These are phyloP conservation scores for Boletellus deceptivus DNA, from an alignment of 1,284 basidiomycete genomes.

Conservation along the genomic window DNA sequence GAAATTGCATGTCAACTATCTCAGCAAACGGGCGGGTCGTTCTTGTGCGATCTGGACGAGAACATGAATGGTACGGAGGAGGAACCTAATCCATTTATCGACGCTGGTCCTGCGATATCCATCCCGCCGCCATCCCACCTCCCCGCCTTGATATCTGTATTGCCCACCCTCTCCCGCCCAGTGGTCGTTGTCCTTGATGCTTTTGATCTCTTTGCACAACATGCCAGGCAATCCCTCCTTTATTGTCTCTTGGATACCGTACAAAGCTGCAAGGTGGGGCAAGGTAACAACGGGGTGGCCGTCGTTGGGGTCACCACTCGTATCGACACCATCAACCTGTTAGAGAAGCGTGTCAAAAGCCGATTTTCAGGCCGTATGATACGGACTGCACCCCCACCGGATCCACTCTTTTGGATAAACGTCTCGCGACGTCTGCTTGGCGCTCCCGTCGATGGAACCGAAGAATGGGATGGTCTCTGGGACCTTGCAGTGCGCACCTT, in stretches of 20 bases:
- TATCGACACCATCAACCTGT: slow-evolving; percentile 81
- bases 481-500: slow-evolving; percentile 54
- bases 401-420: slow-evolving; percentile 51
- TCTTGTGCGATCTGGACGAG: slow-evolving; percentile 45
- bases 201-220: slow-evolving; percentile 88
- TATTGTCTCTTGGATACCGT: slow-evolving; percentile 88
- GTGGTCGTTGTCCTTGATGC: slow-evolving; percentile 84
- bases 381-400: slow-evolving; percentile 62
- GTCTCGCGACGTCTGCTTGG: slow-evolving; percentile 46
- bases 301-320: slow-evolving; percentile 83
- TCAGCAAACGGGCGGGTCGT: slow-evolving; percentile 61
- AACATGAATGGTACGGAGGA: slow-evolving; percentile 26
- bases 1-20: slow-evolving; percentile 85
- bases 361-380: slow-evolving; percentile 90
- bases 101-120: slow-evolving; percentile 32
- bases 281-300: slow-evolving; percentile 65
- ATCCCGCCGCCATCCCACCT: slow-evolving; percentile 75
- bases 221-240: slow-evolving; percentile 83
- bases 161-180: slow-evolving; percentile 76
- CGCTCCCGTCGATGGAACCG: slow-evolving; percentile 26
- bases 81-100: slow-evolving; percentile 41
- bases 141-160: slow-evolving; percentile 73
- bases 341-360: slow-evolving; percentile 95
- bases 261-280: slow-evolving; percentile 60
- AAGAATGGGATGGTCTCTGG: slow-evolving; percentile 63